phyloP scores from a whole-genome alignment of 2,329 filamentous ascomycete genomes.

The Atkinsonella texensis region DNA sequence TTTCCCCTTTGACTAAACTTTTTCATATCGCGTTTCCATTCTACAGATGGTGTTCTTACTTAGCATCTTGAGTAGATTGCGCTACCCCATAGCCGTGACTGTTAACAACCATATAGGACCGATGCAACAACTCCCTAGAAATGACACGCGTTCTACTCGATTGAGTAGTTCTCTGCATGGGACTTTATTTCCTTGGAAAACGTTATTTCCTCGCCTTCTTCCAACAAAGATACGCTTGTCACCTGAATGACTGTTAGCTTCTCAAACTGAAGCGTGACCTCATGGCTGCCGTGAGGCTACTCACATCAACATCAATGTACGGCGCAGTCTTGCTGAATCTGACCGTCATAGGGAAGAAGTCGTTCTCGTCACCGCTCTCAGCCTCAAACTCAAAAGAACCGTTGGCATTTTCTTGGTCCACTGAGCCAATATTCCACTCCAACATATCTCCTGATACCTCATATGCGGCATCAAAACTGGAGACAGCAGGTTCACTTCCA shows the following conservation, averaged over 20 bases:
- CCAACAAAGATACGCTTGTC: slow-evolving; percentile 55
- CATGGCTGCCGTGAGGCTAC: slow-evolving; percentile 23
- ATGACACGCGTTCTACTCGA: slow-evolving; percentile 42
- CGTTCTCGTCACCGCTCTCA: slow-evolving; percentile 72
- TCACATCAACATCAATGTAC: slow-evolving; percentile 88
- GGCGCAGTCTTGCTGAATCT: slow-evolving; percentile 77
- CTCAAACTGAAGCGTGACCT: not conserved
- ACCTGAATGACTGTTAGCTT: slow-evolving; percentile 34
- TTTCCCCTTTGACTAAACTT: not conserved
- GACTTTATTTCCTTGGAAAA: slow-evolving; percentile 77
- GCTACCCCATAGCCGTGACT: not conserved
- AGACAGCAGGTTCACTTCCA: slow-evolving; percentile 74
- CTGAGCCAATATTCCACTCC: slow-evolving; percentile 84
- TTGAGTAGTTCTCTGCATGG: slow-evolving; percentile 61
- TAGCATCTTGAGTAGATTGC: not conserved
- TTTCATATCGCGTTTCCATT: not conserved
- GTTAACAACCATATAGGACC: not conserved
- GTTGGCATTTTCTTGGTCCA: slow-evolving; percentile 69
- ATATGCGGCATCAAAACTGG: slow-evolving; percentile 88
- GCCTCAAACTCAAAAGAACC: slow-evolving; percentile 96
- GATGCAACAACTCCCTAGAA: too few species aligned
- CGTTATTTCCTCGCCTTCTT: slow-evolving; percentile 65
- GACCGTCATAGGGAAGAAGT: slow-evolving; percentile 97
- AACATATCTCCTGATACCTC: slow-evolving; percentile 86
- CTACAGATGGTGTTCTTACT: not conserved